Percentiles rank a stretch among this genome's conserved stretches.
phyloP scores from a whole-genome alignment of 2,329 filamentous ascomycete species.

The Pseudogymnoascus sp. region DNA sequence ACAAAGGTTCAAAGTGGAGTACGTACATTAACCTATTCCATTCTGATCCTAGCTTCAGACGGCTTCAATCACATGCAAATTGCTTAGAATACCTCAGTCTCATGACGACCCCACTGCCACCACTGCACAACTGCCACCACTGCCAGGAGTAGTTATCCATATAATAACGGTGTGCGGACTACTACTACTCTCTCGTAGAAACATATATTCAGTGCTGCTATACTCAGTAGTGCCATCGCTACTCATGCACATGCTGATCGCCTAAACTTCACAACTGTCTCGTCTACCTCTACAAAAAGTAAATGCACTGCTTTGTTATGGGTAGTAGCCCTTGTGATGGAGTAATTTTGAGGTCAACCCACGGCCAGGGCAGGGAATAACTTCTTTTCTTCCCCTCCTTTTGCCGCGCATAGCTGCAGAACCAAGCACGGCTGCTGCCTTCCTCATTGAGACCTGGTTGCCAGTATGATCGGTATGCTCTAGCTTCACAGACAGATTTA shows the following conservation, averaged over 20 bases:
- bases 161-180: too few species aligned
- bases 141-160: background rate
- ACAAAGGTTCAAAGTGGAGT: too few species aligned
- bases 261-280: slow-evolving; percentile 2
- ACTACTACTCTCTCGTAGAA: background rate
- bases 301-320: background rate
- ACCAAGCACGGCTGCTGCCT: background rate
- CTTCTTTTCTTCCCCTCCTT: background rate
- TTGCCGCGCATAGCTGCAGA: background rate
- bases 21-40: too few species aligned
- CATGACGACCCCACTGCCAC: slow-evolving; percentile 5
- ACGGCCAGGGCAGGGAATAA: slow-evolving; percentile 1
- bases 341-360: background rate
- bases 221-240: background rate
- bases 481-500: background rate
- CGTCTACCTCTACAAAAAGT: background rate
- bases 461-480: slow-evolving; percentile 8
- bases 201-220: slow-evolving; percentile 2
- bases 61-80: slow-evolving; percentile 1
- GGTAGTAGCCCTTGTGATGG: background rate
- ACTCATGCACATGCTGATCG: background rate
- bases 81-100: background rate
- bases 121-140: too few species aligned
- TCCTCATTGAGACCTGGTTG: background rate
- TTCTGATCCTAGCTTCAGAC: background rate